These are phyloP conservation scores for Tolypocladium endophyticum DNA, from an alignment of 2,329 filamentous ascomycete species.

Conservation along the genomic window DNA sequence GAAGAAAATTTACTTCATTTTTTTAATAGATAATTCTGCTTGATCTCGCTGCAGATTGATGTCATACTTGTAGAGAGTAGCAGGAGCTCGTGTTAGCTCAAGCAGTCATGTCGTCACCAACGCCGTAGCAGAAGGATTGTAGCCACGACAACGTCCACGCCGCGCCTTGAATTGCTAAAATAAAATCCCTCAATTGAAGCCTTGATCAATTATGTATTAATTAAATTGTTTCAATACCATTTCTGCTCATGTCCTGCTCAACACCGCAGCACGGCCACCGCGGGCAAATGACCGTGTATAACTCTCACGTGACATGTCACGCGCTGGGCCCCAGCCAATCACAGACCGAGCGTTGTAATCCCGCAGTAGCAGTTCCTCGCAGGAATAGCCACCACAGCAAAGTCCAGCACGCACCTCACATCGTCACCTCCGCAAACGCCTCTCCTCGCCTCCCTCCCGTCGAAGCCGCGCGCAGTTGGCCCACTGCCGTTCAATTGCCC, in stretches of 20 bases:
- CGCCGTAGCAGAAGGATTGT: neutral
- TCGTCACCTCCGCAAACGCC: neutral
- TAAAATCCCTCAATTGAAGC: neutral
- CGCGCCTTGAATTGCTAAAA: neutral
- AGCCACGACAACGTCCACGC: neutral
- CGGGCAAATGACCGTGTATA: rapidly evolving
- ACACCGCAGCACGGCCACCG: neutral
- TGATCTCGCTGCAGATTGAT: neutral
- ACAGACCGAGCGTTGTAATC: constrained; percentile 28
- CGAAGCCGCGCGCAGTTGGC: constrained; percentile 2
- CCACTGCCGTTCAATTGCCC: constrained; percentile 12
- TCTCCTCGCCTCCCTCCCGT: neutral
- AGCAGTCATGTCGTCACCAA: neutral
- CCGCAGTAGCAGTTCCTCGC: constrained; percentile 13
- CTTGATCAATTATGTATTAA: neutral
- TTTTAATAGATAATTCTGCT: neutral
- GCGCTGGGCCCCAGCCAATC: constrained; percentile 20
- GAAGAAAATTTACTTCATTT: neutral
- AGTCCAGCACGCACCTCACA: neutral
- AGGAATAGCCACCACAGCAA: constrained; percentile 1
- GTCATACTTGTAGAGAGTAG: neutral
- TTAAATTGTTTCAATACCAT: too few relatives aligned
- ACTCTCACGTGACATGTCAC: constrained; percentile 18
- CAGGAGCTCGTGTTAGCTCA: neutral
- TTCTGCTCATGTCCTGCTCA: neutral